Conservation (phyloP, 805 yeast genomes). For the Candida maltosa region DNA sequence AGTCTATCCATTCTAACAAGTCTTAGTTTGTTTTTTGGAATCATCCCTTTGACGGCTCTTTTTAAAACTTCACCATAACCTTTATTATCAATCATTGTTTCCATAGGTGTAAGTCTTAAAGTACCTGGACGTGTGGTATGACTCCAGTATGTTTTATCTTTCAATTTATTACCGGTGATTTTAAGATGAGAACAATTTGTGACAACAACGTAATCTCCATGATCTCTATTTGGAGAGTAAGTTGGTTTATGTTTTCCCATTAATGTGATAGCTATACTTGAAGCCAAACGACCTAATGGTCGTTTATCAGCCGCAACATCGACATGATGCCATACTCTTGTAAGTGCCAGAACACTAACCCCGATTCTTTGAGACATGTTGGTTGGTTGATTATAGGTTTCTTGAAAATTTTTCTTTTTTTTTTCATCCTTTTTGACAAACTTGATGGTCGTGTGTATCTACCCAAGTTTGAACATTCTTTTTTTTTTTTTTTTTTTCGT, state of each 20-base stretch:
- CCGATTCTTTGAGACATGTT: slow-evolving; percentile 34
- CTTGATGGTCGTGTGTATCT: too few species aligned
- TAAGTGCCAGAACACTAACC: slow-evolving; percentile 66
- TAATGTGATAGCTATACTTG: slow-evolving; percentile 79
- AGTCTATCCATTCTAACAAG: slow-evolving; percentile 76
- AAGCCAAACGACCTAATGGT: slow-evolving; percentile 88
- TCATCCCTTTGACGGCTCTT: slow-evolving; percentile 93
- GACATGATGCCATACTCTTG: slow-evolving; percentile 93
- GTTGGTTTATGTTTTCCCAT: slow-evolving; percentile 98
- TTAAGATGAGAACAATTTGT: slow-evolving; percentile 83
- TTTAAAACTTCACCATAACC: slow-evolving; percentile 85
- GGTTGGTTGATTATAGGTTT: too few species aligned
- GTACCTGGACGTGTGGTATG: slow-evolving; percentile 92
- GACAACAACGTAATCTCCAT: slow-evolving; percentile 96
- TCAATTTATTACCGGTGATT: slow-evolving; percentile 81
- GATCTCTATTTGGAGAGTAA: slow-evolving; percentile 66
- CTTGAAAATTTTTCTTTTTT: background rate
- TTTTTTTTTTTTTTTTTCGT: too few species aligned
- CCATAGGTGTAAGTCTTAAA: slow-evolving; percentile 79
- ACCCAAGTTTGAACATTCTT: too few species aligned
- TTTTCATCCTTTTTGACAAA: too few species aligned
- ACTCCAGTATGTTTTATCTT: slow-evolving; percentile 80
- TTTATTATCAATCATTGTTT: slow-evolving; percentile 64
- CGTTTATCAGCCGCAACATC: slow-evolving; percentile 83
- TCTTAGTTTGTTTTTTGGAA: slow-evolving; percentile 87